These are phyloP conservation scores for Oryza longistaminata DNA, from an alignment of 176 grass and related monocot species.

Conservation along the genomic window DNA sequence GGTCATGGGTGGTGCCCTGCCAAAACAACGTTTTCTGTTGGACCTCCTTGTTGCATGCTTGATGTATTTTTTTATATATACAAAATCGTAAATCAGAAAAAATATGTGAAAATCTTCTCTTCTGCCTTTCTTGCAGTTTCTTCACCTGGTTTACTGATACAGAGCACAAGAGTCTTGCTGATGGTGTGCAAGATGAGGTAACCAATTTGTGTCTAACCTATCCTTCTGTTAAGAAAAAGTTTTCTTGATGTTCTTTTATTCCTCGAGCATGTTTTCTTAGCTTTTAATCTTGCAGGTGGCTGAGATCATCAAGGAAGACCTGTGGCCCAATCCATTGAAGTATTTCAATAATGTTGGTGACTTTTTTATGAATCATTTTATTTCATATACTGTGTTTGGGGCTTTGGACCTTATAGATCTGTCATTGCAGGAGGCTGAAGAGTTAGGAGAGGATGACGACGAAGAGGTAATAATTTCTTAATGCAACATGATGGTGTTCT, in stretches of 20 bases:
- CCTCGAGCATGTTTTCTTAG: neutral
- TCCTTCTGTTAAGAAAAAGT: neutral
- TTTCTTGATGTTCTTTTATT: neutral
- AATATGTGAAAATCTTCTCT: neutral
- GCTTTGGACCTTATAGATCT: slow-evolving; percentile 29
- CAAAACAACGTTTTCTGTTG: neutral
- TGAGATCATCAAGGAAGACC: slow-evolving; percentile 98
- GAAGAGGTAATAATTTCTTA: slow-evolving; percentile 58
- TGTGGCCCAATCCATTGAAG: slow-evolving; percentile 99
- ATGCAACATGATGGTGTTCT: neutral
- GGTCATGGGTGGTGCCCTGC: neutral
- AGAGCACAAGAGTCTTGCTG: slow-evolving; percentile 64
- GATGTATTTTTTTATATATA: neutral
- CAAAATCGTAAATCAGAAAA: neutral
- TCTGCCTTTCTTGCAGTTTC: slow-evolving; percentile 58
- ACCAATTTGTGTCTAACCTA: neutral
- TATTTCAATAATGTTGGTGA: slow-evolving; percentile 95
- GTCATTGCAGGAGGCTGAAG: slow-evolving; percentile 71
- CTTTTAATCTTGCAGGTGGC: slow-evolving; percentile 62
- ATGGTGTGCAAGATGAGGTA: slow-evolving; percentile 87
- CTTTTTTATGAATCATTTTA: slow-evolving; percentile 13
- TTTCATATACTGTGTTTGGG: slow-evolving; percentile 14
- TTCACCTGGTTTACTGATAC: slow-evolving; percentile 87
- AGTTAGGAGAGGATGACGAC: slow-evolving; percentile 74
- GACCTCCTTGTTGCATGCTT: neutral